Evolutionary conservation across 169 alveolate species (phyloP), one percentile per base, ranked within the genome.

Genomic region (Plasmodium gonderi): DNA sequence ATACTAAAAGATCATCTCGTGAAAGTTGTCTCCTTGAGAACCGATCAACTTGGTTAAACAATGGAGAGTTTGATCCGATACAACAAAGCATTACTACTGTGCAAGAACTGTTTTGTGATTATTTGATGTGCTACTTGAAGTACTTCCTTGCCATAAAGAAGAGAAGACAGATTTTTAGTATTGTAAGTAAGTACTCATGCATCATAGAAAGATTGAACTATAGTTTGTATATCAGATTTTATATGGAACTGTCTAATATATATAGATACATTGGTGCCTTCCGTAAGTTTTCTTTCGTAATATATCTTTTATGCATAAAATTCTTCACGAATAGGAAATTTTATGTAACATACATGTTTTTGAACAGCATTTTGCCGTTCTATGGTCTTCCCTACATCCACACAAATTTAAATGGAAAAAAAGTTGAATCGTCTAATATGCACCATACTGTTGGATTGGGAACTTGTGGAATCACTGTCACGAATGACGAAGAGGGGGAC

Each of bases 211-310:
- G 40, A 29, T 65, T 76, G 38, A 47, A 65, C 12, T 40, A 76
- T 26, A 20, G 38, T 44, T 31, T 90, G 4, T 90, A 90, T 67
- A 31, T 90, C 1, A 44, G 40, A 64, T 90, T 26, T 14, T 45
- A 90, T 23, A 12, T 90, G n/a, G 82, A 90, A 17, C 31, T 90
- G 4, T 51, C 90, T 7, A 20, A 65, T 5, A 78, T 90, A 5
- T 90, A 90, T 42, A 67, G 60, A 44, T 65, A 90, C 33, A 20
- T 90, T 26, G 94, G 94, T 0, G 90, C 94, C 4, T 77, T 45
- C 23, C 51, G 94, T 1, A 90, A 90, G 51, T 77, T 90, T 45
- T 17, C 94, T n/a, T 90, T 90, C 40, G 60, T 89, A 3, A 72
- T 77, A 12, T 90, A 90, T 67, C 38, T 90, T 4, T 38, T 90